Conservation (phyloP, 2,329 filamentous ascomycete genomes). For the Metarhizium robertsii region DNA sequence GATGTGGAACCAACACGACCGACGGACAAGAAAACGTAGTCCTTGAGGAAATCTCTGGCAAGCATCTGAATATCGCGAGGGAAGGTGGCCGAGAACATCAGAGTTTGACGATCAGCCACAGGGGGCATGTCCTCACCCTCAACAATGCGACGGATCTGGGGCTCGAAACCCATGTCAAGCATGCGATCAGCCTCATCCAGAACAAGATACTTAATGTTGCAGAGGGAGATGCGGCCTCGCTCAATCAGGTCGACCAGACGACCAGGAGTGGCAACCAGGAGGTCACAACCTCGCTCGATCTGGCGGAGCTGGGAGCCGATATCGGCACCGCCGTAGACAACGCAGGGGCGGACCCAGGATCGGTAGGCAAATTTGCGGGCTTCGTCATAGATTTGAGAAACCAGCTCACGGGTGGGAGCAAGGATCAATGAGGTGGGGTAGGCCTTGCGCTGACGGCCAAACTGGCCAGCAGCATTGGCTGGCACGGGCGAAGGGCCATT, state of each 20-base stretch:
- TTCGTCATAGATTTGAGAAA: constrained; percentile 98
- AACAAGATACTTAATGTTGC: constrained; percentile 98
- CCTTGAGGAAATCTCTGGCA: constrained; percentile 95
- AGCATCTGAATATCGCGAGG: constrained; percentile 99
- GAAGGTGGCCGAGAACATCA: constrained; percentile 99
- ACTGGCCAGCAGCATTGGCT: constrained; percentile 56
- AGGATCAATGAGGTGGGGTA: constrained; percentile 94
- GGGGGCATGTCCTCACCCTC: constrained; percentile 96
- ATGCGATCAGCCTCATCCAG: constrained; percentile 99
- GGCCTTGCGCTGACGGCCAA: constrained; percentile 92
- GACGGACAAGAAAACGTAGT: constrained; percentile 98
- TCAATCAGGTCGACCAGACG: constrained; percentile 97
- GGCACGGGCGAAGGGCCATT: constrained; percentile 71
- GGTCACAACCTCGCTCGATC: constrained; percentile 94
- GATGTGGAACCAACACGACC: constrained; percentile 97
- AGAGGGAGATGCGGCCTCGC: constrained; percentile 92
- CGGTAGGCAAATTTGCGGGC: constrained; percentile 97
- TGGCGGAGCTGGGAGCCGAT: constrained; percentile 97
- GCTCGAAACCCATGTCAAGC: constrained; percentile 99
- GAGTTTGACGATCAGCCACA: constrained; percentile 79
- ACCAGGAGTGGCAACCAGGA: constrained; percentile 93
- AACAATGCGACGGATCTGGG: constrained; percentile 96
- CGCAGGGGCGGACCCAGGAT: constrained; percentile 96
- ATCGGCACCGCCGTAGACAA: constrained; percentile 98
- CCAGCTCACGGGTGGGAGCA: constrained; percentile 93